phyloP scores from a whole-genome alignment of 225 moss, liverwort and hornwort genomes.

The Bryum argenteum region DNA sequence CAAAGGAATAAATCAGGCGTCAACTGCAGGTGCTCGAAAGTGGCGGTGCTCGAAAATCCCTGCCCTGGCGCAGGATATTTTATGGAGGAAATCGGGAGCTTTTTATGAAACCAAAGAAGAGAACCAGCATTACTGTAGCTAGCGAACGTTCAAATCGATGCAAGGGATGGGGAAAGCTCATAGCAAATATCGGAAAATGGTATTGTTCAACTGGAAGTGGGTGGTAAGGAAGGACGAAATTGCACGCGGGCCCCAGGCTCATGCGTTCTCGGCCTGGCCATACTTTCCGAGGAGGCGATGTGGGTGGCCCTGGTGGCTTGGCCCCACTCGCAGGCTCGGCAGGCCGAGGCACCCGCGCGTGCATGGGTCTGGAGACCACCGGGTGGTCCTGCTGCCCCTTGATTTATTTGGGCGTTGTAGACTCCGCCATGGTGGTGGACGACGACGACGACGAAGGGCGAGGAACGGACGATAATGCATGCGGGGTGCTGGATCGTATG shows the following conservation, averaged over 20 bases:
- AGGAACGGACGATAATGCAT: slow-evolving; percentile 29
- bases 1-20: slow-evolving; percentile 4
- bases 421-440: slow-evolving; percentile 36
- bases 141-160: background rate
- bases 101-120: background rate
- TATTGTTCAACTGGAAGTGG: slow-evolving; percentile 5
- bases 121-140: no score
- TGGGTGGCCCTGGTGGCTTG: slow-evolving; percentile 26
- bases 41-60: no score
- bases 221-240: slow-evolving; percentile 18
- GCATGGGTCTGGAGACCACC: slow-evolving; percentile 33
- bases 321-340: slow-evolving; percentile 29
- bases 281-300: slow-evolving; percentile 41
- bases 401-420: slow-evolving; percentile 31
- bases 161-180: background rate
- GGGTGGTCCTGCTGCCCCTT: slow-evolving; percentile 40
- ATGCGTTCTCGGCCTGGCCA: slow-evolving; percentile 40
- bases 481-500: slow-evolving; percentile 23
- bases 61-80: no score
- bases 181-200: no score
- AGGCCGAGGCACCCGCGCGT: slow-evolving; percentile 23
- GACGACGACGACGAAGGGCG: slow-evolving; percentile 7
- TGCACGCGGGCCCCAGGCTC: slow-evolving; percentile 28
- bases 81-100: background rate
- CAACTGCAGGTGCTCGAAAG: slow-evolving; percentile 10